Evolutionary conservation across 768 basidiomycete species (phyloP), one percentile per base, ranked within the genome.

Genomic region (Psilocybe subaeruginosa): DNA sequence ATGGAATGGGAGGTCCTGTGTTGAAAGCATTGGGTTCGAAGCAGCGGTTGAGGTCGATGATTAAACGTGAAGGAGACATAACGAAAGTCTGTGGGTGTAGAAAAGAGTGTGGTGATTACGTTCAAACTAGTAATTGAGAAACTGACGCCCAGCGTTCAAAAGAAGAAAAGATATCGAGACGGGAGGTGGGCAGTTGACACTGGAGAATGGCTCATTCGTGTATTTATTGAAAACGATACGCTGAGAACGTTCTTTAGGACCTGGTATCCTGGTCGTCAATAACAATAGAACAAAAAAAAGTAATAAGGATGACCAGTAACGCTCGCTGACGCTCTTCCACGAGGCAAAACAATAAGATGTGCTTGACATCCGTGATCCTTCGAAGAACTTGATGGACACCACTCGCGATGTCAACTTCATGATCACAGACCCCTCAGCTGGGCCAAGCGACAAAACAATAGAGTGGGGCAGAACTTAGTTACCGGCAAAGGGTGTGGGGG

Each of bases 1-100:
- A 27, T 4, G 64, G 68, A 45, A 67, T 65, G 45, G 60, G 48
- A 29, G 63, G 66, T 4, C 66, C 65, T 19, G 62, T 66, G 43
- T 63, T 66, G 35, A 66, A 69, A 14, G 64, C 47, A 63, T 57
- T 69, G 6, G 63, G 66, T 35, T 58, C 57, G 27, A 69, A 41
- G n/a, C 49, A 54, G 27, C 53, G 63, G 53, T 67, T 69, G 45
- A 66, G 58, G 31, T 64, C 59, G 35, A 68, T 50, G 46, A 68
- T 68, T 14, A 56, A 54, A n/a, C 50, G 61, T 33, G 59, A 37
- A 27, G 59, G 59, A 14, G 59, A 19, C 66, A 67, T 67, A 33
- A 29, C 51, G 33, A 53, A 16, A 35, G 19, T 2, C 16, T 17
- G 39, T 59, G 19, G 29, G 61, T 58, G 3, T 48, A 56, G 35